Conservation (phyloP, 768 basidiomycete species). For the Astraeus odoratus region DNA sequence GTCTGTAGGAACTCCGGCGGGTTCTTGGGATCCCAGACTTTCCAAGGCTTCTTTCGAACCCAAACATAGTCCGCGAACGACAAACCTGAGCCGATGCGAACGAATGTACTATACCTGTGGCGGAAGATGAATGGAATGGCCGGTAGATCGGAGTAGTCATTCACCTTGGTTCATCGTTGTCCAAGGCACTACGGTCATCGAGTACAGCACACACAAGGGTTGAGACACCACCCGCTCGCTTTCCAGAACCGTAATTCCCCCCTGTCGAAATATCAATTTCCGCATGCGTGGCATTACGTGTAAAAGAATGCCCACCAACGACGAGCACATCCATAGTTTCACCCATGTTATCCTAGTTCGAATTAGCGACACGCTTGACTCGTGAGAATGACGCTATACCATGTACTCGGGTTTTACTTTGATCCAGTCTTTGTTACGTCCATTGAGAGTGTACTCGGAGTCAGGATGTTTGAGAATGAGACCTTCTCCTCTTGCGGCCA, state of each 20-base stretch:
- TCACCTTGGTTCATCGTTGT: constrained; percentile 60
- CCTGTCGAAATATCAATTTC: constrained; percentile 34
- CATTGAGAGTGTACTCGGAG: constrained; percentile 78
- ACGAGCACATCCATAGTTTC: constrained; percentile 92
- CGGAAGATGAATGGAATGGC: not conserved
- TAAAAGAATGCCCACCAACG: constrained; percentile 48
- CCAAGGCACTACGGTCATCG: constrained; percentile 55
- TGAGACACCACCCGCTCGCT: constrained; percentile 83
- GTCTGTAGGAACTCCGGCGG: constrained; percentile 67
- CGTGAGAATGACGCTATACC: constrained; percentile 33
- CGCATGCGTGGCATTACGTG: not conserved
- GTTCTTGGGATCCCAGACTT: constrained; percentile 63
- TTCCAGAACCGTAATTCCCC: constrained; percentile 84
- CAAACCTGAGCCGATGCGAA: constrained; percentile 86
- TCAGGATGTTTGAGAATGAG: constrained; percentile 84
- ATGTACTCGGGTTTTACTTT: constrained; percentile 92
- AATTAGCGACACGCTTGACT: not conserved
- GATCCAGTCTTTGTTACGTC: constrained; percentile 87
- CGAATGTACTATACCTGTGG: constrained; percentile 76
- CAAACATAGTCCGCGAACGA: constrained; percentile 81
- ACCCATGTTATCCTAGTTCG: constrained; percentile 73
- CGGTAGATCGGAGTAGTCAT: constrained; percentile 7
- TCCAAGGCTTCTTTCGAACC: constrained; percentile 81
- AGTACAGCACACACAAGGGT: constrained; percentile 84
- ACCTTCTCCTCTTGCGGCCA: constrained; percentile 86